Evolutionary conservation across 1,284 basidiomycete species (phyloP), one percentile per base, ranked within the genome.

Genomic region (Ceratobasidium sp.): DNA sequence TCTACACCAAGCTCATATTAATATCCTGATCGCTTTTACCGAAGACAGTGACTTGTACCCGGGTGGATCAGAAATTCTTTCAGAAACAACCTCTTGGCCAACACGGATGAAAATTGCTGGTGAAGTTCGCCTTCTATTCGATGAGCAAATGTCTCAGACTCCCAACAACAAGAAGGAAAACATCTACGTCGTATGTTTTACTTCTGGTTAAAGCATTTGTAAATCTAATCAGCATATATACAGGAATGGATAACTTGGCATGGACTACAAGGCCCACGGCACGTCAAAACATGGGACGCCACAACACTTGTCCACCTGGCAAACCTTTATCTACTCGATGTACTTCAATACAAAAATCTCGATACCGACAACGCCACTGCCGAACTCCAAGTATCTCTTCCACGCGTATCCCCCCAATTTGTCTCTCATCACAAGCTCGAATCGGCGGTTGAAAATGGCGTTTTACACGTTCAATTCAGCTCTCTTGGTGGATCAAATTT

Each of bases 181-280:
- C 7, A 38, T 73, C 15, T 73, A 73, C 44, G 38, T 28, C n/a
- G 70, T 73, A 15, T 62, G 59, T 48, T 50, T n/a, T n/a, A n/a
- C n/a, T n/a, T n/a, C n/a, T n/a, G n/a, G n/a, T n/a, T n/a, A n/a
- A n/a, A n/a, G n/a, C n/a, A n/a, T n/a, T n/a, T n/a, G n/a, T n/a
- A n/a, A n/a, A n/a, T n/a, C n/a, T n/a, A n/a, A n/a, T n/a, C n/a
- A n/a, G n/a, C 23, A 26, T 12, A 67, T 10, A 17, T 38, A 42
- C 52, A 73, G 70, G 40, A 61, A 12, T 73, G 56, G 70, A 73
- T 73, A 13, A 3, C 6, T 26, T 62, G 20, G 28, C 70, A 61
- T 56, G 57, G 57, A 2, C 28, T 20, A 17, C 6, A 23, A 44
- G 68, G 68, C 23, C 28, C 20, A 26, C 68, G 68, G 28, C 23